Evolutionary conservation across 371 early-diverging fungal species (phyloP).

Genomic region (Mucor velutinosus): DNA sequence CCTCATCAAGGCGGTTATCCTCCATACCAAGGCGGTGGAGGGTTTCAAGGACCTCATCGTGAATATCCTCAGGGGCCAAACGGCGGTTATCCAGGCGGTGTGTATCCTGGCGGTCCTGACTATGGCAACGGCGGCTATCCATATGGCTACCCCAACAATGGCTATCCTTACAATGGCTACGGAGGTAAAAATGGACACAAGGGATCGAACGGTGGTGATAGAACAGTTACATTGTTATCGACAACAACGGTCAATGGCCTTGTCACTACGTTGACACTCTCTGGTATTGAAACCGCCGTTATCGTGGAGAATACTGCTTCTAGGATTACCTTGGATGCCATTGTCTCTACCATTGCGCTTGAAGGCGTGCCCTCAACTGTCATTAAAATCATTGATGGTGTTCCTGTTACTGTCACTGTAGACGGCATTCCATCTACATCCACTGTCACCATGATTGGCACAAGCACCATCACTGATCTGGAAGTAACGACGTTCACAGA

Average conservation of each 20-base stretch:
- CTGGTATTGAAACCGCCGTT: neutral
- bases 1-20: neutral
- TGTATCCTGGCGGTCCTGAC: neutral
- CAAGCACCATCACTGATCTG: neutral
- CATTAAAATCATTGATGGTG: constrained; percentile 3
- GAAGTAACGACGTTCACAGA: neutral
- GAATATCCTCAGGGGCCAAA: neutral
- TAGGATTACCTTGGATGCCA: neutral
- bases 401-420: neutral
- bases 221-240: neutral
- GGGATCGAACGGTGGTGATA: too few species aligned
- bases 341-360: neutral
- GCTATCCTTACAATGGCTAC: neutral
- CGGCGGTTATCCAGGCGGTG: neutral
- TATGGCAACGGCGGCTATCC: neutral
- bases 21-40: neutral
- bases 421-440: neutral
- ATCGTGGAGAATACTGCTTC: neutral
- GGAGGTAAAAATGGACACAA: neutral
- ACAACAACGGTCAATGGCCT: neutral
- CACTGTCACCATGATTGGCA: neutral
- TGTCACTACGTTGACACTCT: neutral
- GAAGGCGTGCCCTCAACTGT: neutral
- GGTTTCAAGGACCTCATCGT: neutral
- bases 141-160: neutral